Evolutionary conservation across 352 stramenopile genomes (phyloP).

Genomic region (Globisporangium cystogenes): DNA sequence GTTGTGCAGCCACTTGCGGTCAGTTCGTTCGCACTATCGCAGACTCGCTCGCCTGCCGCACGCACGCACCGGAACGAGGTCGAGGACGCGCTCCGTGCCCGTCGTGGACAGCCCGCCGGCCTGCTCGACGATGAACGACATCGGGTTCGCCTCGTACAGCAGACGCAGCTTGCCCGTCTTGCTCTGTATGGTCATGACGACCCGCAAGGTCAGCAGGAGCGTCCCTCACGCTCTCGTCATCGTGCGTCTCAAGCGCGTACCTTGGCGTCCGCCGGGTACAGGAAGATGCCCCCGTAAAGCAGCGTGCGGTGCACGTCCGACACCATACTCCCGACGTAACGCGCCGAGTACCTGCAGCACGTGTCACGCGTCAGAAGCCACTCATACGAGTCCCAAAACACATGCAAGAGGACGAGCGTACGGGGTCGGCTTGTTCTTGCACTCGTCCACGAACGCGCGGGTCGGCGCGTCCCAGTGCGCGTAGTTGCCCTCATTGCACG

Average conservation of each 20-base stretch:
- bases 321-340: conserved; percentile 99
- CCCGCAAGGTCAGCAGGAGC: too few relatives aligned
- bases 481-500: conserved; percentile 98
- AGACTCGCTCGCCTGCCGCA: too few relatives aligned
- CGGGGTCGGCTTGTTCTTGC: conserved; percentile 71
- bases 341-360: conserved; percentile 73
- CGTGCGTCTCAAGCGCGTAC: conserved; percentile 35
- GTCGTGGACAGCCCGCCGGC: conserved; percentile 95
- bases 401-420: conserved; percentile 30
- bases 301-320: conserved; percentile 98
- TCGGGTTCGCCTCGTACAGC: conserved; percentile 99
- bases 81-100: conserved; percentile 90
- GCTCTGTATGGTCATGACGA: too few relatives aligned
- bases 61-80: conserved; percentile 84
- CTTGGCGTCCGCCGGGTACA: conserved; percentile 97
- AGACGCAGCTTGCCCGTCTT: conserved; percentile 95
- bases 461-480: conserved; percentile 93
- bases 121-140: conserved; percentile 98
- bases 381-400: too few relatives aligned
- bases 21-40: not conserved
- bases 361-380: not conserved
- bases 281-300: conserved; percentile 97
- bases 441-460: conserved; percentile 81
- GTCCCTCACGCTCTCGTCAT: not conserved
- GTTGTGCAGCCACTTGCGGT: not conserved